Conservation (phyloP, 371 early-diverging fungal species). For the Mortierella sp. region DNA sequence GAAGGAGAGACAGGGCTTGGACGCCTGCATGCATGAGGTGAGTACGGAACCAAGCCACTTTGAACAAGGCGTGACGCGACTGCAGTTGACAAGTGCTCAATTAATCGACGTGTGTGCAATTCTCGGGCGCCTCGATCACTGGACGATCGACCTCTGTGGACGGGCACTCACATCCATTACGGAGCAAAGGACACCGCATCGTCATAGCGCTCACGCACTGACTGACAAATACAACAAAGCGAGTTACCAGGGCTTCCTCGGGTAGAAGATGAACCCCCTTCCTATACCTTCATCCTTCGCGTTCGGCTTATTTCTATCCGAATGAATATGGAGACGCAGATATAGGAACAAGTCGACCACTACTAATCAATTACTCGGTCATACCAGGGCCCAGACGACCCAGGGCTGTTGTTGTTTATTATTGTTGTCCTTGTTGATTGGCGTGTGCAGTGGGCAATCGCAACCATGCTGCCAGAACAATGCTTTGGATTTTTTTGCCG, state of each 20-base stretch:
- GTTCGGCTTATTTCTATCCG: not conserved
- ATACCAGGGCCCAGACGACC: too few relatives aligned
- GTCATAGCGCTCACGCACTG: not conserved
- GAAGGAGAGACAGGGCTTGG: slow-evolving; percentile 1
- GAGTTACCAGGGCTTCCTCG: not conserved
- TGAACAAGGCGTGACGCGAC: not conserved
- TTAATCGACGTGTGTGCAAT: not conserved
- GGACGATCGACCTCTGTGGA: not conserved
- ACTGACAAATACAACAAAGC: not conserved
- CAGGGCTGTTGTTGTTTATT: too few relatives aligned
- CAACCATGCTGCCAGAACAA: too few relatives aligned
- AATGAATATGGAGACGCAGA: not conserved
- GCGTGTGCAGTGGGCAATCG: too few relatives aligned
- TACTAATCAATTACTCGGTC: too few relatives aligned
- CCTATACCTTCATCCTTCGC: not conserved
- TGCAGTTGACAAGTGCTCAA: not conserved
- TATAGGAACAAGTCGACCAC: too few relatives aligned
- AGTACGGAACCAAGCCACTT: not conserved
- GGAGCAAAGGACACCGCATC: not conserved
- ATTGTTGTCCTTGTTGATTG: too few relatives aligned
- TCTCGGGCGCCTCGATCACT: not conserved
- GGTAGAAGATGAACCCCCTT: not conserved
- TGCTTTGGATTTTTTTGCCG: not conserved
- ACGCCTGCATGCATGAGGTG: not conserved
- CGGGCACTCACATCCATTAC: too few relatives aligned